Evolutionary conservation across 2,329 filamentous ascomycete species (phyloP), one percentile per base, ranked within the genome.

Genomic region (Diaporthe destruens): DNA sequence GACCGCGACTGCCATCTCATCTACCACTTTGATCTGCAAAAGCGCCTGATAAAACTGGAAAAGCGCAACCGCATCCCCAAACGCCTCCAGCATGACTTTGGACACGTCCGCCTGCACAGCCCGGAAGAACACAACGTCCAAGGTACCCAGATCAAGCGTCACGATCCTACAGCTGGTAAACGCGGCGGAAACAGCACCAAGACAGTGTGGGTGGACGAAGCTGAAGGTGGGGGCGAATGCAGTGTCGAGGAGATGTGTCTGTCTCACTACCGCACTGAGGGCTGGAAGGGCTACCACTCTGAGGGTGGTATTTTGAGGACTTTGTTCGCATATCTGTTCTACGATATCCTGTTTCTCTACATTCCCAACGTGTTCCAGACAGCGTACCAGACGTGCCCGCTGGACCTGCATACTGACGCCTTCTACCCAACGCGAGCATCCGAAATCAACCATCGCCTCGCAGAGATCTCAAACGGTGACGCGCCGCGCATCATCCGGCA

Each of bases 311-410:
- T 98, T 77, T 85, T 98, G 8, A 91, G 95, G n/a, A 99, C 96
- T 0, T 85, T 99, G 34, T 95, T 95, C 81, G 93, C 91, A 18
- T 96, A 96, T 79, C 89, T 99, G 23, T 98, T 98, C 85, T 96
- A 92, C 84, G 96, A 99, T 81, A 89, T 98, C 32, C 85, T 99
- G 8, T 98, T 98, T 82, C 87, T 94, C 34, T 98, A 97, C 81
- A 89, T 98, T 6, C 96, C 96, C 34, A 98, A 98, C 77, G 96
- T 99, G 71, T 99, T 99, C 81, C 96, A 98, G 80, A 99, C 96
- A 7, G 90, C 93, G 0, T 99, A 94, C 80, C 96, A 99, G 82
- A 97, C 94, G 0, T 98, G 94, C 78, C 96, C 96, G 0, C 85
- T 99, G 4, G 96, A 99, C 80, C 85, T 99, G 7, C 93, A 97